phyloP scores from a whole-genome alignment of 768 basidiomycete genomes.

The Podaxis rugospora region DNA sequence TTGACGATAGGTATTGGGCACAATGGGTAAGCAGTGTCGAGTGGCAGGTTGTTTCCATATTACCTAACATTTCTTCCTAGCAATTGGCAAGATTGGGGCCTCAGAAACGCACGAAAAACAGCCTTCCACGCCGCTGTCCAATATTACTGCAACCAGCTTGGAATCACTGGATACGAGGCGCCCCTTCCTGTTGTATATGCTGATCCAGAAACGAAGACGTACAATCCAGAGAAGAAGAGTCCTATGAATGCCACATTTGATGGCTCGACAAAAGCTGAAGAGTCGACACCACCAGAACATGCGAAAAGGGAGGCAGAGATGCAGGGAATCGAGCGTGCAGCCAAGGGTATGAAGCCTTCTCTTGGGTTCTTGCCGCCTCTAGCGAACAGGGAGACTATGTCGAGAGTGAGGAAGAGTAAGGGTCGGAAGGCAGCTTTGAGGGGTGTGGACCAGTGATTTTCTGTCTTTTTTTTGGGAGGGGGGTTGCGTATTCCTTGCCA shows the following conservation, averaged over 20 bases:
- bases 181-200: conserved; percentile 55
- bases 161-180: conserved; percentile 57
- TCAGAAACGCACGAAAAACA: conserved; percentile 57
- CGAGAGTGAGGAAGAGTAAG: conserved; percentile 38
- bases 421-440: conserved; percentile 36
- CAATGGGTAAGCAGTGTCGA: conserved; percentile 34
- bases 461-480: not conserved
- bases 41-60: not conserved
- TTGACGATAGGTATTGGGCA: conserved; percentile 63
- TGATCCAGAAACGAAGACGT: conserved; percentile 19
- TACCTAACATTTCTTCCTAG: conserved; percentile 11
- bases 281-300: conserved; percentile 6
- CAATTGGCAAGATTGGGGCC: conserved; percentile 51
- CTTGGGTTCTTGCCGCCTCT: conserved; percentile 47
- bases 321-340: conserved; percentile 23
- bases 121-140: conserved; percentile 79
- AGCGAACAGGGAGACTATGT: conserved; percentile 26
- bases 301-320: conserved; percentile 15
- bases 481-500: not conserved
- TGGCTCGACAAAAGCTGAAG: not conserved
- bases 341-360: conserved; percentile 29
- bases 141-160: conserved; percentile 66
- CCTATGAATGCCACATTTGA: conserved; percentile 12
- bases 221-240: not conserved
- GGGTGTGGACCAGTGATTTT: conserved; percentile 24